Evolutionary conservation across 768 basidiomycete genomes (phyloP), one percentile per base, ranked within the genome.

Genomic region (Kwoniella pini): DNA sequence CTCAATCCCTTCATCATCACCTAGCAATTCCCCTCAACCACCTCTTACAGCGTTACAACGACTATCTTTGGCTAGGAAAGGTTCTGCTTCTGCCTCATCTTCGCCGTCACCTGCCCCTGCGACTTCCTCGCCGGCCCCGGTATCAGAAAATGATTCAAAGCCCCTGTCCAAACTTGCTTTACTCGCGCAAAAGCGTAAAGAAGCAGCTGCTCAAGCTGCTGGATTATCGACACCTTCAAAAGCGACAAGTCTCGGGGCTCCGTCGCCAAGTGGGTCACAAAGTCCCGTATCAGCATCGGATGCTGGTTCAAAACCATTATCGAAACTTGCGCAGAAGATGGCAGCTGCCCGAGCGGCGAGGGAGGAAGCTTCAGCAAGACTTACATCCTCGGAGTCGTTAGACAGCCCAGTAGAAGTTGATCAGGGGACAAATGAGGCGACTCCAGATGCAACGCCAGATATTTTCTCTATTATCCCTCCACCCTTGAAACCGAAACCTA

Each of bases 61-160:
- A 79, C 45, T 81, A 76, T 63, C 78, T 80, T 60, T 84, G 81
- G 52, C 80, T 79, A 36, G 78, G 81, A 21, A 84, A 84, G 44
- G 40, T 55, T 56, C 28, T 56, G 68, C 56, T 57, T 65, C 45
- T 44, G 55, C 38, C 46, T 66, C 62, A 11, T 26, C 45, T 43
- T 33, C 63, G 40, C 11, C 49, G n/a, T 30, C 17, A 12, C 19
- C 50, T 42, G 6, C 49, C 17, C 11, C 61, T 36, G 26, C 42
- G 13, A 6, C 45, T 5, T 9, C 33, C n/a, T 31, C 45, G 13
- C 27, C 59, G 17, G 33, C 26, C 17, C 21, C 10, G 22, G n/a
- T 33, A 4, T 4, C 51, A n/a, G 27, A 31, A 40, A 39, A 38
- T 33, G 40, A 15, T 28, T 55, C 43, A 3, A 77, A 76, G 48